Base-by-base conservation (phyloP, 257 asterid species). In the Solanum appendiculatum region DNA sequence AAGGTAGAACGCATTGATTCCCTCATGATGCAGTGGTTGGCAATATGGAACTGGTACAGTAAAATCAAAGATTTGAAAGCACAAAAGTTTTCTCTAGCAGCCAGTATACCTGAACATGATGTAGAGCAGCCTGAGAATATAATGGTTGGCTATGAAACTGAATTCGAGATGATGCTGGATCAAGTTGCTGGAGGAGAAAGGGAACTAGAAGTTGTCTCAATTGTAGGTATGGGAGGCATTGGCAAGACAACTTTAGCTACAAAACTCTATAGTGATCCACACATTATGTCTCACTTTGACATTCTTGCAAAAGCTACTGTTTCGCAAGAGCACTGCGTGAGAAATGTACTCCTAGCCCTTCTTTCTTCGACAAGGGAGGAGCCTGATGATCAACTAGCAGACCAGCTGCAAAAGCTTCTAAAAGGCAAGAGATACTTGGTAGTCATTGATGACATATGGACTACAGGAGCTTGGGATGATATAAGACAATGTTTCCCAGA, bases 171-270 rank as follows among this genome's bases (percentile, higher is more conserved):
- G 16, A 78, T 78, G 2, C 16, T 6, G 25, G n/a, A 44, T 42
- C 25, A 42, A 78, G n/a, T 78, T 15, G 25, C 39, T 15, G 20
- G 84, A 7, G 16, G 84, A 78, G 39, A 16, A 25, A 78, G 63
- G 14, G 25, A 78, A 44, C 37, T 18, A 15, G 85, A 84, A 23
- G 34, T 74, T 31, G 46, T 88, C 60, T 42, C 89, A 1, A 74
- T 88, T 58, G 73, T 42, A 3, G 87, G 89, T 31, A 87, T 87
- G 89, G 70, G 87, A 3, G 86, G 89, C 37, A 46, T 88, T 5
- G 89, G 90, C 8, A 85, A 88, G 31, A 88, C 90, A n/a, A 85
- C 90, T 37, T 63, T 88, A 25, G 88, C 88, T 5, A 85, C 60
- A 37, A 78, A 66, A 42, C 33, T 86, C 13, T 88, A 69, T 14